Evolutionary conservation across 1,284 basidiomycete genomes (phyloP), one percentile per base, ranked within the genome.

Genomic region (Malassezia sp.): DNA sequence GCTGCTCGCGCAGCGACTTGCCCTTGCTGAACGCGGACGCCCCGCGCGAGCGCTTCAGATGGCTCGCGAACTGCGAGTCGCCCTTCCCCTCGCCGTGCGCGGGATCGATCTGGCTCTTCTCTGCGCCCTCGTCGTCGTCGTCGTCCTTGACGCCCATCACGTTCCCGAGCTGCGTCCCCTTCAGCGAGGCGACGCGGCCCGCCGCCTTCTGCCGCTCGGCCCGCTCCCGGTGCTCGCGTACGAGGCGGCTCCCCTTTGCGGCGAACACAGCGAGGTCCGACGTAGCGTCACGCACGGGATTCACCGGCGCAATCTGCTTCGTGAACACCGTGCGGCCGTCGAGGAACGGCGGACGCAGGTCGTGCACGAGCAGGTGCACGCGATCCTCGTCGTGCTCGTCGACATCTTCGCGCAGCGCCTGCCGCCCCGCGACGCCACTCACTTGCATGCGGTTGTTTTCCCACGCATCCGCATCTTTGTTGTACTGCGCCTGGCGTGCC

Each of bases 401-500:
- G 43, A 70, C 49, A 80, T 76, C 88, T 79, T 71, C 93, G 20
- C 97, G 89, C 33, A 97, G 77, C 10, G 80, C 77, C 24, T 85
- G 80, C 17, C 66, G 55, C 4, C 85, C 85, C 1, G 85, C 85
- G 12, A 96, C 82, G 63, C 93, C 93, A 11, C 90, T 95, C 0
- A 85, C 88, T 10, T 89, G 77, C 82, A 99, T 87, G 63, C 90
- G 84, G 63, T 97, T 96, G 6, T 84, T 85, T 74, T 97, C 93
- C 93, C 93, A 99, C 1, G 91, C 75, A 59, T 99, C 91, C 59
- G 90, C 91, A 70, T 99, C 93, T 18, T 86, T 86, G 60, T 95
- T 95, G 43, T 64, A 60, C 26, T 61, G 59, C 17, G 67, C 64
- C 54, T 71, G 67, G 3, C 59, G 56, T 8, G 66, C 68, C 1